Base-by-base conservation (phyloP, 2,329 filamentous ascomycete species). In the Colletotrichum kahawae region DNA sequence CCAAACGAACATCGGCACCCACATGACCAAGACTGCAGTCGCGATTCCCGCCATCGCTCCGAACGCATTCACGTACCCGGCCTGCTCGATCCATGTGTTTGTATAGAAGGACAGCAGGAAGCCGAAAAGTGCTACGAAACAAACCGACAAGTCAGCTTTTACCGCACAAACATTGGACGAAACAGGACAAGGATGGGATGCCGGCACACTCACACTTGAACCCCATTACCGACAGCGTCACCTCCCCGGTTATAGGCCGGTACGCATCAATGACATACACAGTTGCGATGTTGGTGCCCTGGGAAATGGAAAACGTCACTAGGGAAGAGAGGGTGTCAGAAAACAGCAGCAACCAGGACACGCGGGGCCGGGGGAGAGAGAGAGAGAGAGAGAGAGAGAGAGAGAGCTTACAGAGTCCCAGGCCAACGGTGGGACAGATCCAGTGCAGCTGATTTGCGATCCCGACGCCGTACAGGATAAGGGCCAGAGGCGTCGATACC, bases 31-130 rank as follows among this genome's bases (percentile, higher is more conserved):
- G 5, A 91, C 81, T 16, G 78, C 83, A 14, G 84, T 86, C 12
- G 86, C 82, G 60, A 92, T 91, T 13, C 85, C 89, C 9, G 89
- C 90, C 90, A 92, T 91, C n/a, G 86, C 84, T 5, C 90, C 89
- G 76, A 87, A 92, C 4, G 90, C 87, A 43, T 85, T 82, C 14
- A 83, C 76, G 77, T 92, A 92, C 1, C 90, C 90, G 1, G 81
- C 81, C 71, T 84, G 34, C 8, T 83, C 81, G 48, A 92, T 86
- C 90, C 90, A 92, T 0, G 88, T 86, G 78, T 92, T 92, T 2
- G 89, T 91, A 79, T 92, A 92, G 79, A 92, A 92, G 0, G 87
- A 90, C 2, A 92, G 83, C 1, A 92, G 82, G 79, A 92, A 92
- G 6, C 89, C 90, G 78, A 92, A 91, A 9, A 87, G 80, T 18